These are phyloP conservation scores for Pseudogymnoascus sp. DNA, from an alignment of 2,329 filamentous ascomycete species.

Conservation along the genomic window DNA sequence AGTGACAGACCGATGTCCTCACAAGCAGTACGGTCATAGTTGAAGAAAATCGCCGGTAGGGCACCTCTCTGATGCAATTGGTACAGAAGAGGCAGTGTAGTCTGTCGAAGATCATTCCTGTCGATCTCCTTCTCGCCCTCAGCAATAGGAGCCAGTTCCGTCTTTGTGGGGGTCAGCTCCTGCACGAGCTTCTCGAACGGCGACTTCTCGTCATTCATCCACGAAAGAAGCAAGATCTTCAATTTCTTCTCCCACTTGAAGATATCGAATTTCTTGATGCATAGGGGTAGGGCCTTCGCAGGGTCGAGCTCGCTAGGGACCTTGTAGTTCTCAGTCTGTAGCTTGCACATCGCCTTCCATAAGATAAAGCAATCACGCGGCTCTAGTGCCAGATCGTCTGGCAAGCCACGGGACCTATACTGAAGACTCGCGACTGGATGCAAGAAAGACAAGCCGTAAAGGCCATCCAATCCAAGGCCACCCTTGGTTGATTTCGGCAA, in stretches of 20 bases:
- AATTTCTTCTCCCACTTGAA: constrained; percentile 56
- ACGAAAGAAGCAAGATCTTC: constrained; percentile 50
- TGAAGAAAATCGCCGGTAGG: constrained; percentile 69
- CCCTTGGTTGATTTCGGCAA: constrained; percentile 28
- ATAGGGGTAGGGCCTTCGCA: constrained; percentile 38
- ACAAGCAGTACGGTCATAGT: constrained; percentile 62
- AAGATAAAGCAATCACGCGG: constrained; percentile 62
- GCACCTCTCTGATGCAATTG: constrained; percentile 57
- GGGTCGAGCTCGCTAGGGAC: constrained; percentile 46
- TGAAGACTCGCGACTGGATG: constrained; percentile 60
- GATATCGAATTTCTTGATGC: constrained; percentile 59
- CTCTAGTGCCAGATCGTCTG: constrained; percentile 63
- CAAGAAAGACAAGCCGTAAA: constrained; percentile 39
- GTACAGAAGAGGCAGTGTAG: constrained; percentile 50
- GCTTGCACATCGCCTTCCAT: constrained; percentile 56
- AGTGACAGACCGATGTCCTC: constrained; percentile 50
- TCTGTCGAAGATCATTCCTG: constrained; percentile 32
- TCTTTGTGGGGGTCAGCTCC: constrained; percentile 33
- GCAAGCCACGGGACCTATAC: constrained; percentile 54
- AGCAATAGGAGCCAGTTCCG: neutral
- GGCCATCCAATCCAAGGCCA: constrained; percentile 33
- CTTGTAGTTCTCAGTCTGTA: constrained; percentile 44
- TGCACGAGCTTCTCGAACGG: constrained; percentile 38
- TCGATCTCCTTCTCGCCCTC: constrained; percentile 17
- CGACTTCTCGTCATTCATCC: constrained; percentile 48